A percentile compares a stretch with the other conserved stretches of the same genome.
phyloP scores from a whole-genome alignment of 345 rosid genomes.

The Brassica rapa region DNA sequence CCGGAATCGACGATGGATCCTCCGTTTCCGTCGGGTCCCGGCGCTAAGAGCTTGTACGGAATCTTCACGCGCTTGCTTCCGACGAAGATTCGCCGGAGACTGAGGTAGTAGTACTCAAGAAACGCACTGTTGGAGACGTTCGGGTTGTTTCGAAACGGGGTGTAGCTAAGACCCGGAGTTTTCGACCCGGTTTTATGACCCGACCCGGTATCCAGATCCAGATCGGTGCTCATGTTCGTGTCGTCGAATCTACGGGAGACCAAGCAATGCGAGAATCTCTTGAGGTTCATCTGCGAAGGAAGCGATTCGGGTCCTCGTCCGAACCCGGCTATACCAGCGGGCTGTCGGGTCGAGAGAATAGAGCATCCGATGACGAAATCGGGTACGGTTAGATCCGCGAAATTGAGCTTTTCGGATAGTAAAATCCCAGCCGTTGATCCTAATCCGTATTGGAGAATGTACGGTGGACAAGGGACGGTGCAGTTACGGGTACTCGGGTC shows the following conservation, averaged over 20 bases:
- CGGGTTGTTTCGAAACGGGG: constrained; percentile 63
- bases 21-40: constrained; percentile 68
- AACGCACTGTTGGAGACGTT: constrained; percentile 39
- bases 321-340: constrained; percentile 91
- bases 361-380: constrained; percentile 82
- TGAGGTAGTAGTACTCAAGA: constrained; percentile 63
- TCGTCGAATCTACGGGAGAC: constrained; percentile 77
- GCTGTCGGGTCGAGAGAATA: constrained; percentile 66
- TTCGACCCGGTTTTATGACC: constrained; percentile 43
- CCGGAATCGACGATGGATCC: constrained; percentile 94
- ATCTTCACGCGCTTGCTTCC: constrained; percentile 60
- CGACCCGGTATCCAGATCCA: constrained; percentile 59
- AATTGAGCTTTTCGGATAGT: constrained; percentile 54
- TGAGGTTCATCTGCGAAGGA: constrained; percentile 67
- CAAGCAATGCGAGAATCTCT: constrained; percentile 80
- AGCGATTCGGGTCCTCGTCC: constrained; percentile 73
- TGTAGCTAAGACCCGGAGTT: constrained; percentile 58
- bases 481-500: constrained; percentile 49
- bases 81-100: constrained; percentile 59
- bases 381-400: constrained; percentile 50
- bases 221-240: constrained; percentile 48
- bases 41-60: constrained; percentile 58
- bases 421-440: constrained; percentile 79
- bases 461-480: constrained; percentile 72
- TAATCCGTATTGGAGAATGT: constrained; percentile 65